Conservation (phyloP, 106 monocot genomes). For the Hemerocallis citrina region DNA sequence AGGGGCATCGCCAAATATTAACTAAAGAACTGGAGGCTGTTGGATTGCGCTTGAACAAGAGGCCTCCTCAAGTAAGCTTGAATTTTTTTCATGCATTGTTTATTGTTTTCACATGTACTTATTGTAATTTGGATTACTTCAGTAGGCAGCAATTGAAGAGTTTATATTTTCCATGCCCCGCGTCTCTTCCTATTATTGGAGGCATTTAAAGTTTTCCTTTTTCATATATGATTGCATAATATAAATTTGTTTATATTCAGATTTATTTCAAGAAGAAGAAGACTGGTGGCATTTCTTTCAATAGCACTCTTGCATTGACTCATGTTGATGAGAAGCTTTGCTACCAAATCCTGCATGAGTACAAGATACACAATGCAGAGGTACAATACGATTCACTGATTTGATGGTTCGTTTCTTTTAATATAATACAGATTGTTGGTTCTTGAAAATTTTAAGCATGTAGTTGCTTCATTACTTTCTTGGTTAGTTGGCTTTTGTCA, state of each 20-base stretch:
- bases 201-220: neutral
- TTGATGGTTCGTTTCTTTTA: too few relatives aligned
- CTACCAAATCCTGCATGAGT: constrained; percentile 97
- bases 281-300: constrained; percentile 99
- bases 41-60: constrained; percentile 94
- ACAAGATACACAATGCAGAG: constrained; percentile 99
- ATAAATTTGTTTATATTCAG: constrained; percentile 25
- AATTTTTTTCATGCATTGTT: constrained; percentile 11
- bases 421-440: too few relatives aligned
- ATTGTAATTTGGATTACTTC: neutral
- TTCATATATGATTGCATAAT: neutral
- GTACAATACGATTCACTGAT: too few relatives aligned
- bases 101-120: neutral
- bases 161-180: neutral
- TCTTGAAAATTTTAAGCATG: too few relatives aligned
- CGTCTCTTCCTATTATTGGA: neutral
- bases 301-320: constrained; percentile 73
- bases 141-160: neutral
- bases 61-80: constrained; percentile 82
- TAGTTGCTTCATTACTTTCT: too few relatives aligned
- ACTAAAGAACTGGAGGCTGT: constrained; percentile 98
- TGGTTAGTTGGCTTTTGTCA: too few relatives aligned
- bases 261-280: constrained; percentile 99
- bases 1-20: constrained; percentile 96
- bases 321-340: constrained; percentile 99